These are phyloP conservation scores for Neurospora sp. DNA, from an alignment of 495 filamentous ascomycete species.

Conservation along the genomic window DNA sequence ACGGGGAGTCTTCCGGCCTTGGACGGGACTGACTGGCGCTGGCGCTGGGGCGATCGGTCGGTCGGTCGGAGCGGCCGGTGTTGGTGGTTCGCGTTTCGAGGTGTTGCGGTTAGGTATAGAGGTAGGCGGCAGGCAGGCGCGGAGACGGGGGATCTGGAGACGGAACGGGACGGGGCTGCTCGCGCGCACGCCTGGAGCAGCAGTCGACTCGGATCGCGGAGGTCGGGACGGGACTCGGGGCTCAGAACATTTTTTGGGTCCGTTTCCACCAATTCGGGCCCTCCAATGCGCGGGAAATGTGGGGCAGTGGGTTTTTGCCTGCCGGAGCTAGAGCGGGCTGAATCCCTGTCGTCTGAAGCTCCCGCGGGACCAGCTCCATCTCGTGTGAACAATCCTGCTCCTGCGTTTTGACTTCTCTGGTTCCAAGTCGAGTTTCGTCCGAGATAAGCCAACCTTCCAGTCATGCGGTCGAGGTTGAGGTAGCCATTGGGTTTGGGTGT, in stretches of 20 bases:
- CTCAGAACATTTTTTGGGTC: constrained; percentile 19
- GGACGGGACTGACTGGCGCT: not conserved
- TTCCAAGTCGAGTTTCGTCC: not conserved
- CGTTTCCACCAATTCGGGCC: constrained; percentile 6
- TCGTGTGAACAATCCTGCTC: not conserved
- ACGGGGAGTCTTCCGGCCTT: not conserved
- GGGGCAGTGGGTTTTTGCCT: constrained; percentile 3
- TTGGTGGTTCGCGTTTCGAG: not conserved
- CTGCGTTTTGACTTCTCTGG: not conserved
- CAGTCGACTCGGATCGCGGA: not conserved
- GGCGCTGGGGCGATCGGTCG: not conserved
- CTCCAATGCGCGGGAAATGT: constrained; percentile 7
- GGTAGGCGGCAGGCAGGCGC: not conserved
- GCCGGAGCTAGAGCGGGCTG: not conserved
- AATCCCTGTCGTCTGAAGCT: not conserved
- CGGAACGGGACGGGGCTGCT: not conserved
- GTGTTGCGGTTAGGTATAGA: not conserved
- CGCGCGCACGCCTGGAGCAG: not conserved
- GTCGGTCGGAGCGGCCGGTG: not conserved
- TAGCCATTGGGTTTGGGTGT: not conserved
- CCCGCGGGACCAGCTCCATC: no score
- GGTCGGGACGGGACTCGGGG: constrained; percentile 1
- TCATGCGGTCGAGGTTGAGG: not conserved
- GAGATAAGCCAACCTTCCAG: not conserved
- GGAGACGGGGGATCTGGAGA: not conserved